Percentiles rank a stretch among this genome's conserved stretches.
Evolutionary conservation across 148 eudicot genomes (phyloP).

Genomic region (Gaultheria prostrata): DNA sequence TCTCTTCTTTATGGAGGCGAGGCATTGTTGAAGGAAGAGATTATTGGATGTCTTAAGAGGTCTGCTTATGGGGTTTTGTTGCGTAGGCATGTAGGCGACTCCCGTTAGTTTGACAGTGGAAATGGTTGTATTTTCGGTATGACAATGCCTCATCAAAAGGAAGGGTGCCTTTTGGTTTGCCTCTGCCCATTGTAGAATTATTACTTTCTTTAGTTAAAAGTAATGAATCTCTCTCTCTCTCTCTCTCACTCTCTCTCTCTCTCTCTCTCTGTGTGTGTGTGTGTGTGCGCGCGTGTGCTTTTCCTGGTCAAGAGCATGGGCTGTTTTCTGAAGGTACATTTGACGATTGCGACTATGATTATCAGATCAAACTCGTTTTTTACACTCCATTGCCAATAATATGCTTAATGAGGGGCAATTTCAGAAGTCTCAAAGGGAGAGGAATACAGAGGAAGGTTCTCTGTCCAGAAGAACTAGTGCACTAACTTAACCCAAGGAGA

Average conservation of each 20-base stretch:
- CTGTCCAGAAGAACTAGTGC: background rate
- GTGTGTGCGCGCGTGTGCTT: no score
- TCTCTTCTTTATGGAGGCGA: background rate
- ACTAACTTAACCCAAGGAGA: no score
- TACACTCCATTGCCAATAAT: background rate
- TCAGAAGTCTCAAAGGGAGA: background rate
- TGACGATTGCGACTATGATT: background rate
- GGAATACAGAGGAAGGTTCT: background rate
- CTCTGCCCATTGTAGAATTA: slow-evolving; percentile 23
- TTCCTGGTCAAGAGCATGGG: no score
- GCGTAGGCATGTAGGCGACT: slow-evolving; percentile 8
- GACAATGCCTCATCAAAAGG: background rate
- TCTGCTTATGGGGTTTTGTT: slow-evolving; percentile 1
- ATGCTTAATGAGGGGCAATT: background rate
- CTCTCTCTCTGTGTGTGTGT: no score
- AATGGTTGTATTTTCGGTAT: slow-evolving; percentile 1
- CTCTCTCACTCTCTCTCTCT: background rate
- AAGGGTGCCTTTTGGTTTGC: slow-evolving; percentile 10
- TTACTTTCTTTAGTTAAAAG: background rate
- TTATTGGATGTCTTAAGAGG: slow-evolving; percentile 8
- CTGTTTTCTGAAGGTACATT: background rate
- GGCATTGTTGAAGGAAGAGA: background rate
- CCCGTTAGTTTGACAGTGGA: slow-evolving; percentile 8
- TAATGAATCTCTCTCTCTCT: slow-evolving; percentile 4
- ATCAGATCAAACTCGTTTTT: background rate